Base-by-base conservation (phyloP, 129 eudicot genomes). In the Chrysanthemum makinoi region DNA sequence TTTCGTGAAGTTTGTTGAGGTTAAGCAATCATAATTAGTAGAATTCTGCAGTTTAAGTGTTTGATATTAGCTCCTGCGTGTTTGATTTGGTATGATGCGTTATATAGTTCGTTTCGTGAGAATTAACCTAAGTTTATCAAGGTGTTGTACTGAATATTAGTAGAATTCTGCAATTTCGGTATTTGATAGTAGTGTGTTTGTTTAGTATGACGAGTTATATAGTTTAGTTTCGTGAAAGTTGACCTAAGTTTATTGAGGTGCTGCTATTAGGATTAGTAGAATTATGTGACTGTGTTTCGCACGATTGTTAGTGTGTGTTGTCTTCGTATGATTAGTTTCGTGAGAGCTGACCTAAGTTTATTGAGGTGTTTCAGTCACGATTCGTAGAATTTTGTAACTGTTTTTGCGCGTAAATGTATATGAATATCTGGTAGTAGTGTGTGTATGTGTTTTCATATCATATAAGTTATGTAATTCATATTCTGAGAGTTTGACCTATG, bases 21-120 rank as follows among this genome's bases (percentile, higher is more conserved):
- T 52, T 60, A 46, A 49, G 62, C 16, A 39, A 19, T 69, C 64
- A 16, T 49, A 51, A 54, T 54, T 54, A 9, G 55, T 51, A 56
- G 0, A 56, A 8, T 17, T 56, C 15, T 51, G 56, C 17, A 16
- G 15, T 51, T 51, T 51, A 16, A 3, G 6, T 51, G 44, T 35
- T 35, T 35, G 44, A 35, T 35, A 35, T 6, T 35, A 6, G 44
- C 1, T 35, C 44, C 8, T 6, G 9, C 10, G 44, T 3, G 18
- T 51, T 7, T 35, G 44, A 6, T 35, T 5, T 7, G 44, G 44
- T 35, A 35, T 35, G 39, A 35, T 35, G 44, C 44, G 44, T 35
- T 35, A 35, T 6, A 35, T 35, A 35, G 44, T 35, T 35, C 8
- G 10, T 35, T 10, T 0, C 15, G 56, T 51, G 56, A 51, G 55